Evolutionary conservation across 192 early-diverging fungal genomes (phyloP).

Genomic region (Gonapodya sp.): DNA sequence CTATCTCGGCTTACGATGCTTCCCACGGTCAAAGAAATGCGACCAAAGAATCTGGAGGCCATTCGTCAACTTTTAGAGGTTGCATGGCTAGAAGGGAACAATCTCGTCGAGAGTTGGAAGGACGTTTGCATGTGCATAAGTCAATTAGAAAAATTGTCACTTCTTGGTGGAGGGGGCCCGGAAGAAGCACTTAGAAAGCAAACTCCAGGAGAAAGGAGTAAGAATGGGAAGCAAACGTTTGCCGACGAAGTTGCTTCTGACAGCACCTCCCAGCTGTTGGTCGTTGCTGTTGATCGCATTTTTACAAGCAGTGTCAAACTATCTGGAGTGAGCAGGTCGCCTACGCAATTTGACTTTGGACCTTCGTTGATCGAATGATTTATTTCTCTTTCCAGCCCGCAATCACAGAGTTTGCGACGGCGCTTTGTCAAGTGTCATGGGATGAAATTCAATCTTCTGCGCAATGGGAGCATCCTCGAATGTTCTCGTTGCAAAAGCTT

Average conservation of each 20-base stretch:
- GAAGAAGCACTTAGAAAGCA: slow-evolving; percentile 36
- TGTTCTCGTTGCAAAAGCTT: slow-evolving; percentile 88
- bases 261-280: slow-evolving; percentile 42
- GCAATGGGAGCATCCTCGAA: slow-evolving; percentile 51
- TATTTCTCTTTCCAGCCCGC: slow-evolving; percentile 25
- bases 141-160: slow-evolving; percentile 79
- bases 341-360: neutral
- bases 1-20: slow-evolving; percentile 80
- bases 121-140: slow-evolving; percentile 76
- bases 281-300: slow-evolving; percentile 74
- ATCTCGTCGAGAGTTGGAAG: slow-evolving; percentile 57
- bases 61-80: slow-evolving; percentile 77
- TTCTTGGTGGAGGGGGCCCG: slow-evolving; percentile 50
- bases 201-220: slow-evolving; percentile 28
- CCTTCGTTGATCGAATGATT: neutral
- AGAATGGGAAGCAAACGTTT: neutral
- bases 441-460: slow-evolving; percentile 72
- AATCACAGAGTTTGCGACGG: slow-evolving; percentile 81
- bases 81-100: slow-evolving; percentile 49
- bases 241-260: slow-evolving; percentile 17
- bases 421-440: slow-evolving; percentile 75
- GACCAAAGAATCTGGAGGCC: slow-evolving; percentile 83
- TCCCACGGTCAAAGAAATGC: slow-evolving; percentile 73
- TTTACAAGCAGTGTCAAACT: slow-evolving; percentile 71
- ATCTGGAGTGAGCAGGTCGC: slow-evolving; percentile 29